A percentile compares a stretch with the other conserved stretches of the same genome.
Evolutionary conservation across 2,329 filamentous ascomycete species (phyloP).

Genomic region (Fusarium zealandicum): DNA sequence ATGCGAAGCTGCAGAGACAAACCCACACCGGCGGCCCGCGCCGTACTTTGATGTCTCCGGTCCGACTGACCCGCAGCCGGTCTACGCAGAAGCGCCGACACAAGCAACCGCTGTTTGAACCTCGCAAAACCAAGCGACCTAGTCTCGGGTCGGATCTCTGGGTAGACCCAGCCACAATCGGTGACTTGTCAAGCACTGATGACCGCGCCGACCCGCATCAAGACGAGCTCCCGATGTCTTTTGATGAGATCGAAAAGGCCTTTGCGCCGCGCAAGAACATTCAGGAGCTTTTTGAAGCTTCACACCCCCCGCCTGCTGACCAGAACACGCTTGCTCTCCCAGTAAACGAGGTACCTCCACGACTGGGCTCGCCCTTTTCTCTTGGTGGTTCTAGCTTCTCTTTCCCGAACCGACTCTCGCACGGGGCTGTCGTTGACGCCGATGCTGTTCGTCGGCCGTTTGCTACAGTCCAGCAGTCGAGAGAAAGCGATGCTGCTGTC

Average conservation of each 20-base stretch:
- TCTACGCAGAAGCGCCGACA: constrained; percentile 64
- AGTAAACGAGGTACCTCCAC: constrained; percentile 49
- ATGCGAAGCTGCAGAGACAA: constrained; percentile 49
- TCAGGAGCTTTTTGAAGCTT: constrained; percentile 50
- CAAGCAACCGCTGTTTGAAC: constrained; percentile 54
- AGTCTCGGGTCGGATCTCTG: constrained; percentile 64
- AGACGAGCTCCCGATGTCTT: constrained; percentile 23
- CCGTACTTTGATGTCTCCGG: constrained; percentile 61
- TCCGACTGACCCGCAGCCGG: constrained; percentile 58
- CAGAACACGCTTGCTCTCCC: constrained; percentile 40
- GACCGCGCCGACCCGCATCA: constrained; percentile 47
- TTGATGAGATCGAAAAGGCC: constrained; percentile 47
- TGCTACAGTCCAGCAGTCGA: constrained; percentile 62
- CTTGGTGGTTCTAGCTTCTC: constrained; percentile 61
- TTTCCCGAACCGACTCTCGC: constrained; percentile 65
- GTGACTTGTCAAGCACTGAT: constrained; percentile 35
- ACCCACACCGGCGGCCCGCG: constrained; percentile 59
- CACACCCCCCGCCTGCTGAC: constrained; percentile 30
- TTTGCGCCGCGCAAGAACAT: constrained; percentile 53
- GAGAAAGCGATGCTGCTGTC: constrained; percentile 45
- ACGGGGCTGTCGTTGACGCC: constrained; percentile 55
- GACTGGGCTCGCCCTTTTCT: constrained; percentile 67
- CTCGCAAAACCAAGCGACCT: constrained; percentile 59
- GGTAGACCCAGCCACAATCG: constrained; percentile 51
- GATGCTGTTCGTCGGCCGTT: constrained; percentile 59